Conservation (phyloP, 192 early-diverging fungal genomes). For the Dissophora globulifera region DNA sequence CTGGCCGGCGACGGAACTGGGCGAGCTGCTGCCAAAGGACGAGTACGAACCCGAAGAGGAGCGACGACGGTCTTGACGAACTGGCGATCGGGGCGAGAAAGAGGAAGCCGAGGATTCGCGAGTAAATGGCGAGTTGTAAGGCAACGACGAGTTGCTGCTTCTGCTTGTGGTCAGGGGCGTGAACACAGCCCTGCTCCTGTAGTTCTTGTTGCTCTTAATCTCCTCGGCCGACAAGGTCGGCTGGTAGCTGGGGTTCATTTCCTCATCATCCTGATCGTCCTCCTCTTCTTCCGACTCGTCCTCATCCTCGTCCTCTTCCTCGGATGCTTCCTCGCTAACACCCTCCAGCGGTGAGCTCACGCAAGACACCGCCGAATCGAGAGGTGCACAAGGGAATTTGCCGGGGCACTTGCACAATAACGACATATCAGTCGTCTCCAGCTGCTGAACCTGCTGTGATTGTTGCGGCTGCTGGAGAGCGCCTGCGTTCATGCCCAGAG, state of each 20-base stretch:
- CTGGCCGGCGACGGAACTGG: too few relatives aligned
- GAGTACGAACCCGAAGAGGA: constrained; percentile 34
- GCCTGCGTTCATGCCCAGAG: too few relatives aligned
- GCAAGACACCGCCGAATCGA: too few relatives aligned
- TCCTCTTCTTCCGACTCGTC: constrained; percentile 40
- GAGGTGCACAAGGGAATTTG: constrained; percentile 48
- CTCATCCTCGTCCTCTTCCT: constrained; percentile 16
- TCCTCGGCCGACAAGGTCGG: background rate
- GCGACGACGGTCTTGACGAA: constrained; percentile 44
- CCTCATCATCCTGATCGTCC: constrained; percentile 6
- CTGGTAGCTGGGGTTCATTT: constrained; percentile 23
- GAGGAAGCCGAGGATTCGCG: background rate
- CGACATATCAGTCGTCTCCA: constrained; percentile 36
- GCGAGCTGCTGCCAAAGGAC: constrained; percentile 12
- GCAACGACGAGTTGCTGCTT: too few relatives aligned
- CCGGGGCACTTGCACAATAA: constrained; percentile 48
- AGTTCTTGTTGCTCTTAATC: constrained; percentile 5
- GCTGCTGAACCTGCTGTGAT: too few relatives aligned
- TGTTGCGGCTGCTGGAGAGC: too few relatives aligned
- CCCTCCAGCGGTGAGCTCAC: constrained; percentile 16
- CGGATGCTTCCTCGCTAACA: constrained; percentile 28
- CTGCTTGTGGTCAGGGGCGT: too few relatives aligned
- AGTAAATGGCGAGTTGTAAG: constrained; percentile 25
- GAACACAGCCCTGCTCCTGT: constrained; percentile 19
- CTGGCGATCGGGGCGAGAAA: constrained; percentile 4